Percentiles rank a stretch among this genome's conserved stretches.
These are phyloP conservation scores for Zymoseptoria tritici DNA, from an alignment of 2,329 filamentous ascomycete genomes.

Conservation along the genomic window DNA sequence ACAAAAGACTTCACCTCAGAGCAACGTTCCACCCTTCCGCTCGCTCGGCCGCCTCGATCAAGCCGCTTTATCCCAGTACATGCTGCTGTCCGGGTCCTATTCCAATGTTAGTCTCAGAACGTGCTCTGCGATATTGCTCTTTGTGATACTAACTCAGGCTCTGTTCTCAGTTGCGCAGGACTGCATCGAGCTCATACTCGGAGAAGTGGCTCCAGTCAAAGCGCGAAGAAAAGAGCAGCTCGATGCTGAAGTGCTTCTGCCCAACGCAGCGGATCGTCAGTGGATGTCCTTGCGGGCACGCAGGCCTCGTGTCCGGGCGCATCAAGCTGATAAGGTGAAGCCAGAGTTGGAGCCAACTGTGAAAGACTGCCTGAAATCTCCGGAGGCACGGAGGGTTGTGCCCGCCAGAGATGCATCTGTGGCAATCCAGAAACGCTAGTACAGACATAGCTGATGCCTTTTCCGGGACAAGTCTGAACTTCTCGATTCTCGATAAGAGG, in stretches of 20 bases:
- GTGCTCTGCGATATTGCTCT: background rate
- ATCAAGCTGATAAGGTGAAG: background rate
- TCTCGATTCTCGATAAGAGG: background rate
- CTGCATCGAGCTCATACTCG: background rate
- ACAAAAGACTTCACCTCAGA: background rate
- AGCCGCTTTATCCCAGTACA: background rate
- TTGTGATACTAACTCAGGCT: no score
- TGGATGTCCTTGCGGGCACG: background rate
- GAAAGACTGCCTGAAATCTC: background rate
- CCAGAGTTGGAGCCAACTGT: background rate
- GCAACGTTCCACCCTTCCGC: background rate
- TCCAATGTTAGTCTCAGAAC: background rate
- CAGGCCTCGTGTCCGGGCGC: background rate
- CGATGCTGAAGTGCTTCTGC: background rate
- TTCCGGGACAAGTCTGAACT: background rate
- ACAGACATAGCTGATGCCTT: background rate
- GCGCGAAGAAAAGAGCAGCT: background rate
- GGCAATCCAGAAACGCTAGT: background rate
- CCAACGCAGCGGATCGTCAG: background rate
- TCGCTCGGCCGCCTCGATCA: background rate
- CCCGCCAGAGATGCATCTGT: background rate
- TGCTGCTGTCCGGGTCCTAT: background rate
- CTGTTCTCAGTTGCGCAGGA: background rate
- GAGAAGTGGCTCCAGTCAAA: background rate
- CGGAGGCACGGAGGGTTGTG: background rate